Evolutionary conservation across 2,329 filamentous ascomycete species (phyloP), one percentile per base, ranked within the genome.

Genomic region (Huntiella bhutanensis): DNA sequence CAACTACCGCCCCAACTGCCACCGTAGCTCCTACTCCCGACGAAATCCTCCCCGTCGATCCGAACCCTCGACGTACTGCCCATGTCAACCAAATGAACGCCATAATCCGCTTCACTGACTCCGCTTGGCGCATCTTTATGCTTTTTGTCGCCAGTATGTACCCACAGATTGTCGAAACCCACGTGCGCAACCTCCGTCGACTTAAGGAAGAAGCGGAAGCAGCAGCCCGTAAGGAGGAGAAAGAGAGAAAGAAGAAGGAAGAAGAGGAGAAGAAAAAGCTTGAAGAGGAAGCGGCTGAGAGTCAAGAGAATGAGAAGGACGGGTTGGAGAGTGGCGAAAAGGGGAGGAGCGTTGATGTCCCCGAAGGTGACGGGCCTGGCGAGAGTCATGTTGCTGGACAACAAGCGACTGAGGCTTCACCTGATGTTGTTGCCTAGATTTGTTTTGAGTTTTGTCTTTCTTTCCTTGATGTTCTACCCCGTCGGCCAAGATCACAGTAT

Each of bases 111-210:
- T 68, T 71, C 47, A 58, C 39, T 10, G 28, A 42, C 15, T 16
- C 41, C 5, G 40, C 70, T 4, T 75, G 80, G 58, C 68, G 76
- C 51, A 70, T 74, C 13, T 65, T 71, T 0, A 65, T 80, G 12
- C 62, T 80, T 17, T 80, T 80, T 54, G 61, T 80, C 16, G 76
- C 76, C 15, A 80, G 76, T 55, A 68, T 80, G 50, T 73, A 75
- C 1, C 76, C 76, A 1, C 76, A 76, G 7, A 68, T 80, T 17
- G 75, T 75, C 1, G 76, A 80, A 58, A 63, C 74, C 42, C 76
- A 80, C 51, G 78, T 80, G 50, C 70, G 69, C 17, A 62, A 37
- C 56, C 61, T 35, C 58, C 58, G 28, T 56, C 56, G 11, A 44
- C 41, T 35, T 34, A 51, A 41, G 52, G 51, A 22, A 55, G 55